Conservation (phyloP, 305 asterid genomes). For the Andrographis paniculata region DNA sequence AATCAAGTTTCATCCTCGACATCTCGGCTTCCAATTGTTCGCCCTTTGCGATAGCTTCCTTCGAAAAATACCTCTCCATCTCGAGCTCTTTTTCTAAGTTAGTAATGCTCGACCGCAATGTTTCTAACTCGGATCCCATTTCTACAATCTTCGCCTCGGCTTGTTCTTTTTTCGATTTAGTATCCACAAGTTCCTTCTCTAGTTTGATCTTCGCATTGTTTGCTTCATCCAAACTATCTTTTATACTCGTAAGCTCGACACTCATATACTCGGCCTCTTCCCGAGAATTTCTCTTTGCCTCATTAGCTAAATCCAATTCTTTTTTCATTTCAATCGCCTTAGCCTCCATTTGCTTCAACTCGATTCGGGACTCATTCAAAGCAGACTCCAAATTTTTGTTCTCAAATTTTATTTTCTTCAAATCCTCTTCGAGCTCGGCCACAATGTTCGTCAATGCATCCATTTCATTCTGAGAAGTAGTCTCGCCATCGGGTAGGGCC, state of each 20-base stretch:
- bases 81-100: constrained; percentile 35
- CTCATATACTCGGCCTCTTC: constrained; percentile 30
- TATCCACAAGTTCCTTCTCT: constrained; percentile 33
- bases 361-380: constrained; percentile 38
- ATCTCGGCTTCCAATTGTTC: constrained; percentile 37
- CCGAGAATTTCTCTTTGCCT: constrained; percentile 36
- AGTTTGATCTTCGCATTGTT: constrained; percentile 29
- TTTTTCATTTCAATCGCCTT: constrained; percentile 34
- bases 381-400: constrained; percentile 44
- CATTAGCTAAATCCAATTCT: constrained; percentile 40
- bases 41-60: constrained; percentile 42
- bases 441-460: constrained; percentile 32
- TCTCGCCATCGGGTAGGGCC: constrained; percentile 36
- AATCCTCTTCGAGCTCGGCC: constrained; percentile 47
- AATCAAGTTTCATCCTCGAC: constrained; percentile 34
- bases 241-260: constrained; percentile 28
- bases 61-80: constrained; percentile 27
- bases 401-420: constrained; percentile 44
- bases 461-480: constrained; percentile 27
- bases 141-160: constrained; percentile 37
- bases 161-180: constrained; percentile 34
- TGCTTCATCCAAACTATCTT: constrained; percentile 34
- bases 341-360: constrained; percentile 39
- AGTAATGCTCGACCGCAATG: constrained; percentile 28
- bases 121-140: constrained; percentile 33